phyloP scores from a whole-genome alignment of 352 stramenopile species.

The Phytophthora pistaciae region DNA sequence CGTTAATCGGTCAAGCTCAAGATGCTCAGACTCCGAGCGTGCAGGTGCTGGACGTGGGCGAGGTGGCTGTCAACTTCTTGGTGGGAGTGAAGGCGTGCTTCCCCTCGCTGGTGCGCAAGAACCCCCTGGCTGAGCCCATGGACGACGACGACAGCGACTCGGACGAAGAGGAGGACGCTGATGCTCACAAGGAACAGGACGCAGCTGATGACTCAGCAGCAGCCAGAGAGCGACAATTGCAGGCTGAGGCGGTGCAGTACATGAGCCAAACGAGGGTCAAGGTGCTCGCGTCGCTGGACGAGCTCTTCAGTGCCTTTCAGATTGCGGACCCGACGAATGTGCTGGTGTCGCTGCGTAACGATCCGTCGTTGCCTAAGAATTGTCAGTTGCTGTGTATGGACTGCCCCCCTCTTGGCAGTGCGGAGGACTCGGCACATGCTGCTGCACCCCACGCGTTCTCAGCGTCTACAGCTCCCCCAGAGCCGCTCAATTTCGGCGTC shows the following conservation, averaged over 20 bases:
- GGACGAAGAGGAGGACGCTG: constrained; percentile 45
- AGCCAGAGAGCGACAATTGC: constrained; percentile 18
- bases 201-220: constrained; percentile 3
- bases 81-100: constrained; percentile 69
- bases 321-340: constrained; percentile 45
- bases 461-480: constrained; percentile 14
- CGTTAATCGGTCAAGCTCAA: constrained; percentile 34
- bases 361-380: constrained; percentile 32
- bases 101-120: constrained; percentile 68
- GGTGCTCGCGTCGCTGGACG: constrained; percentile 45
- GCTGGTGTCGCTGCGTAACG: constrained; percentile 31
- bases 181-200: constrained; percentile 36
- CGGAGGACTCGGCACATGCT: neutral
- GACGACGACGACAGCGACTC: constrained; percentile 50
- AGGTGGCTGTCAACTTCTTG: constrained; percentile 60
- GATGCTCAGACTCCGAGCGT: constrained; percentile 25
- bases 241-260: constrained; percentile 32
- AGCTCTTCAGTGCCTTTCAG: constrained; percentile 51
- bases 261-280: constrained; percentile 52
- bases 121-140: constrained; percentile 37
- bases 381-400: constrained; percentile 72
- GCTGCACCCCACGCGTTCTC: constrained; percentile 22
- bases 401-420: constrained; percentile 38
- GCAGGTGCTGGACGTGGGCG: constrained; percentile 69
- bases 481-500: constrained; percentile 67